Base-by-base conservation (phyloP, 2,329 filamentous ascomycete genomes). In the Fusarium bactridioides region DNA sequence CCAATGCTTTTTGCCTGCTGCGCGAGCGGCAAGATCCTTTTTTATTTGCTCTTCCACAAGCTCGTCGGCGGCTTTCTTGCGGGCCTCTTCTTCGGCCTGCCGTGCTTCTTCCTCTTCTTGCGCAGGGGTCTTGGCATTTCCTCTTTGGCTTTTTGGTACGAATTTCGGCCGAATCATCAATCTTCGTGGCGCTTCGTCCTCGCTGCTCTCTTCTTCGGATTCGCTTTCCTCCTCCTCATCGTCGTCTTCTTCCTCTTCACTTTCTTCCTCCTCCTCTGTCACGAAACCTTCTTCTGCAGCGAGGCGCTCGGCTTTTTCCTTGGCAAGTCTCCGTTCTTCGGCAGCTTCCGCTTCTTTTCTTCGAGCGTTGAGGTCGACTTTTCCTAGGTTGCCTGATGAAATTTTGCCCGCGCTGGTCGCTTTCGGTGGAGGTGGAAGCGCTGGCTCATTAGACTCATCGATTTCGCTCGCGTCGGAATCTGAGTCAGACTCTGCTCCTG, bases 31-130 rank as follows among this genome's bases (percentile, higher is more conserved):
- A 1, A 93, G 88, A 76, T 95, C 92, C 74, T 93, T 93, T 77
- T 93, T 91, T 47, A 98, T 90, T 79, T 98, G 94, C 75, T 95
- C 94, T 79, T 97, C 94, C 19, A 99, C 90, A 15, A 98, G 84
- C 63, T 89, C 91, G 79, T 97, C 92, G 18, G 92, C 89, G 43
- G 92, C 91, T 79, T 92, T 91, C 69, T 89, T 90, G 40, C 89
- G 88, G 4, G 86, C 90, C 63, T 88, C 90, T 65, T 91, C 90
- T 51, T 88, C 88, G 5, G 85, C 88, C 7, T 76, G 70, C 3
- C 78, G 79, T 8, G 78, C 77, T 12, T 77, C 81, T 53, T 84
- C 81, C 47, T 79, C 76, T 76, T 84, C 70, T 56, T 78, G 75
- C 43, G 76, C 79, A 27, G 72, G 75, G 66, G 78, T 75, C 40